A percentile compares a stretch with the other conserved stretches of the same genome.
Conservation (phyloP, 192 early-diverging fungal species). For the Coemansia erecta region DNA sequence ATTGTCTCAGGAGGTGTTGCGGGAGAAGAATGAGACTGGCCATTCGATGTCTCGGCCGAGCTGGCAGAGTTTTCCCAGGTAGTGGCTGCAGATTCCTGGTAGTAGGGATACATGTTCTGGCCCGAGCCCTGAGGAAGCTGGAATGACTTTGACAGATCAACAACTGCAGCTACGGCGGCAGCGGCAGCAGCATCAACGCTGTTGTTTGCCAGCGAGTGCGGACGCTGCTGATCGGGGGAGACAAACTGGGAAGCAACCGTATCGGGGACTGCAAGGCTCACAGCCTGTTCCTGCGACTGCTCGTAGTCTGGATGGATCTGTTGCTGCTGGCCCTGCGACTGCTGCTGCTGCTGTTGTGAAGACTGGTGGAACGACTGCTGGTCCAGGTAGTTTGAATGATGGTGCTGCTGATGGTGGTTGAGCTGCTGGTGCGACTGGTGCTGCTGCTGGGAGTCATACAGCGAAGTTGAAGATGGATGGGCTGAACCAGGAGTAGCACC, state of each 20-base stretch:
- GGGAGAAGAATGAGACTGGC: slow-evolving; percentile 38
- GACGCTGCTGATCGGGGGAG: neutral
- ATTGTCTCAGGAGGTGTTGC: slow-evolving; percentile 24
- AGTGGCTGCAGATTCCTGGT: slow-evolving; percentile 20
- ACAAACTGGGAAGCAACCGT: slow-evolving; percentile 21
- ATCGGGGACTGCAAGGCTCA: slow-evolving; percentile 1
- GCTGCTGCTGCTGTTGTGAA: slow-evolving; percentile 1
- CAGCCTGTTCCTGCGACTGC: neutral
- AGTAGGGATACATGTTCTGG: slow-evolving; percentile 38
- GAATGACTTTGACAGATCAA: slow-evolving; percentile 40
- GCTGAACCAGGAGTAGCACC: slow-evolving; percentile 7
- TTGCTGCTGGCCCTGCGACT: slow-evolving; percentile 1
- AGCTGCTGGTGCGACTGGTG: slow-evolving; percentile 1
- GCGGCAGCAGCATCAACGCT: slow-evolving; percentile 17
- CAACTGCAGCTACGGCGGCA: slow-evolving; percentile 29
- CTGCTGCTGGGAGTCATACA: slow-evolving; percentile 10
- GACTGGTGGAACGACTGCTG: neutral
- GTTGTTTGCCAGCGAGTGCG: neutral
- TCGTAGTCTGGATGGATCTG: slow-evolving; percentile 9
- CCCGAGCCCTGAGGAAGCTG: slow-evolving; percentile 26
- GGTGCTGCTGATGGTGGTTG: no score
- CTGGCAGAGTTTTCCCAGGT: slow-evolving; percentile 20
- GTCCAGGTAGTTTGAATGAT: neutral
- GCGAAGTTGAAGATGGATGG: slow-evolving; percentile 5
- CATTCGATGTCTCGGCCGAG: slow-evolving; percentile 15